phyloP scores from a whole-genome alignment of 306 rosid species.

The Quercus ilex region DNA sequence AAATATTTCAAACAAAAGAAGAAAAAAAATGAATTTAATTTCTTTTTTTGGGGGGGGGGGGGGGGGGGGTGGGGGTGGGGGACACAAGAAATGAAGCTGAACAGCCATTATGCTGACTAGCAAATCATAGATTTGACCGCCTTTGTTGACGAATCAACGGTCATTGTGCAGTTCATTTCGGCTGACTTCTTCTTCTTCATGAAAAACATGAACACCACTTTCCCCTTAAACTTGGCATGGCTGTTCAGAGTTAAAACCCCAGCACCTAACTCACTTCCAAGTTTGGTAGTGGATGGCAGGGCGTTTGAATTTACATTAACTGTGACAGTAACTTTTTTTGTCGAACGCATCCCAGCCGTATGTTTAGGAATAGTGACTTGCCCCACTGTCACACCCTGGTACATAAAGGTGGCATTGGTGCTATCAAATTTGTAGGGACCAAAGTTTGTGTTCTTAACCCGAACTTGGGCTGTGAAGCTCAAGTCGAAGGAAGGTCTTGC shows the following conservation, averaged over 20 bases:
- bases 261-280: constrained; percentile 13
- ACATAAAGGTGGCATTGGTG: constrained; percentile 8
- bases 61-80: too few species aligned
- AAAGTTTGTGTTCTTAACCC: constrained; percentile 27
- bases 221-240: constrained; percentile 23
- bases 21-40: not conserved
- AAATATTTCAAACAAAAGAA: not conserved
- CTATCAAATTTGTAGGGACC: constrained; percentile 24
- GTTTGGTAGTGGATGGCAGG: not conserved
- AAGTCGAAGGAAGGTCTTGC: constrained; percentile 15
- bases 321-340: constrained; percentile 21
- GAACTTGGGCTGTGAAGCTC: constrained; percentile 21
- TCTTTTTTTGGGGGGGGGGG: too few species aligned
- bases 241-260: not conserved
- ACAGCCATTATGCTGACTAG: not conserved
- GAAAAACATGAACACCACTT: constrained; percentile 9
- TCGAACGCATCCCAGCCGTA: constrained; percentile 17
- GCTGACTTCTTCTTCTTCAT: constrained; percentile 25
- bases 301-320: constrained; percentile 15
- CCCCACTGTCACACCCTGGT: constrained; percentile 13
- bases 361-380: constrained; percentile 11
- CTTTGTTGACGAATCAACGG: constrained; percentile 5
- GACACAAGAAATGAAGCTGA: not conserved
- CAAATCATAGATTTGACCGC: constrained; percentile 3
- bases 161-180: not conserved